A percentile compares a stretch with the other conserved stretches of the same genome.
Conservation (phyloP, 768 basidiomycete genomes). For the Terana coerulea region DNA sequence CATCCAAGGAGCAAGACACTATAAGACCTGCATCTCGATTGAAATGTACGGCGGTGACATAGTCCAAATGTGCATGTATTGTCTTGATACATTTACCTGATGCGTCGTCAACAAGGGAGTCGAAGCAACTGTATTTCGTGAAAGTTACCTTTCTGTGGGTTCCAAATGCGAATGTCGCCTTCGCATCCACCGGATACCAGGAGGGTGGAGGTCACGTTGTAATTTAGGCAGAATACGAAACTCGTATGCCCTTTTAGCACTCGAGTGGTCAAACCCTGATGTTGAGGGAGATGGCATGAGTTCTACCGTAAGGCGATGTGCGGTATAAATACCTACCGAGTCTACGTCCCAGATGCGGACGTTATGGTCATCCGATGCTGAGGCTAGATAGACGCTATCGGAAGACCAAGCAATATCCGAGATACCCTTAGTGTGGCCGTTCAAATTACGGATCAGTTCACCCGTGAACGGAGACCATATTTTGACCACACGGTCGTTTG, state of each 20-base stretch:
- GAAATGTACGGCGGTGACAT: slow-evolving; percentile 92
- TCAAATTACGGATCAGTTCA: slow-evolving; percentile 68
- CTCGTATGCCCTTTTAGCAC: slow-evolving; percentile 78
- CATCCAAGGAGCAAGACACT: slow-evolving; percentile 89
- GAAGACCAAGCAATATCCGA: slow-evolving; percentile 89
- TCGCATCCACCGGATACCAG: slow-evolving; percentile 93
- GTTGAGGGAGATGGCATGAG: not conserved
- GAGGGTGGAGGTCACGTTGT: slow-evolving; percentile 82
- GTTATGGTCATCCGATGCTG: slow-evolving; percentile 89
- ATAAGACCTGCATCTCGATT: slow-evolving; percentile 89
- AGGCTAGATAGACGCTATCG: slow-evolving; percentile 79
- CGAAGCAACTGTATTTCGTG: not conserved
- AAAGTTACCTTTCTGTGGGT: slow-evolving; percentile 65
- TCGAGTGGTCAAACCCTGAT: slow-evolving; percentile 66
- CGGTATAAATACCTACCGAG: slow-evolving; percentile 37
- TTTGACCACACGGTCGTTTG: slow-evolving; percentile 74
- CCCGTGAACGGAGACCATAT: slow-evolving; percentile 83
- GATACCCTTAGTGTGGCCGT: slow-evolving; percentile 76
- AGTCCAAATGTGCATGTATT: slow-evolving; percentile 90
- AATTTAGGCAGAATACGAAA: slow-evolving; percentile 90
- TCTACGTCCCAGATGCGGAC: slow-evolving; percentile 89
- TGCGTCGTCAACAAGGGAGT: not conserved
- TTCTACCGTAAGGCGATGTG: not conserved
- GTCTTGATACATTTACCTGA: slow-evolving; percentile 82
- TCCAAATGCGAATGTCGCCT: slow-evolving; percentile 92